Conservation (phyloP, 768 basidiomycete genomes). For the Auricularia cornea region DNA sequence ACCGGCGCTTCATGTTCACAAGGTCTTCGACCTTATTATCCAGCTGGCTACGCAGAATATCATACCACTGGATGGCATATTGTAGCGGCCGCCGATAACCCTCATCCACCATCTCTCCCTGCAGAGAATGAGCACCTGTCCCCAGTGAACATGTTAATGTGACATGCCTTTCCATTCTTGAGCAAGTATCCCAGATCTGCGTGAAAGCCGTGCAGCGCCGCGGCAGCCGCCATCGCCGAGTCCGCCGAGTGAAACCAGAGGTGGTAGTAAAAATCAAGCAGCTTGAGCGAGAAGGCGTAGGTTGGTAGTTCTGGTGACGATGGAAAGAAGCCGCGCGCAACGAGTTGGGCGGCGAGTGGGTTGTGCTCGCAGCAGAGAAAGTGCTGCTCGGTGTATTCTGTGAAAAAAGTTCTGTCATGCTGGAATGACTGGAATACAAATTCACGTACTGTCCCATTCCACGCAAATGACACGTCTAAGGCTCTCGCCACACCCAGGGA, state of each 20-base stretch:
- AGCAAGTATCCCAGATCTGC: slow-evolving; percentile 17
- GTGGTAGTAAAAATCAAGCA: slow-evolving; percentile 25
- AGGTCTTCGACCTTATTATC: slow-evolving; percentile 8
- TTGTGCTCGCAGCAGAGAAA: background rate
- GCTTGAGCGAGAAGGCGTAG: slow-evolving; percentile 18
- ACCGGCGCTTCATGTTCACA: too few species aligned
- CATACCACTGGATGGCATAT: slow-evolving; percentile 23
- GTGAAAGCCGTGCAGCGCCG: slow-evolving; percentile 24
- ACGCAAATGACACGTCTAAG: background rate
- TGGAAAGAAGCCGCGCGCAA: slow-evolving; percentile 23
- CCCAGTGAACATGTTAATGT: background rate
- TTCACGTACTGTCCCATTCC: background rate
- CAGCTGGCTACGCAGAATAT: slow-evolving; percentile 12
- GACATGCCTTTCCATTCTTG: slow-evolving; percentile 11
- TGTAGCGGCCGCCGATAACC: slow-evolving; percentile 23
- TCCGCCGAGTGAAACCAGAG: slow-evolving; percentile 32
- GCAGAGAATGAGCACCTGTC: background rate
- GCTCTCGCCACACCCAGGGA: background rate
- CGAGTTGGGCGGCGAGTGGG: background rate
- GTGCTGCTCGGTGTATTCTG: background rate
- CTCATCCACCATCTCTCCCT: slow-evolving; percentile 21
- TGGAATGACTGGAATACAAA: background rate
- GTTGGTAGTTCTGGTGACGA: slow-evolving; percentile 15
- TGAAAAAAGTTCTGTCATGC: background rate
- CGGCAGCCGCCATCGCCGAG: slow-evolving; percentile 23